These are phyloP conservation scores for Colletotrichum karsti DNA, from an alignment of 2,329 filamentous ascomycete species.

Conservation along the genomic window DNA sequence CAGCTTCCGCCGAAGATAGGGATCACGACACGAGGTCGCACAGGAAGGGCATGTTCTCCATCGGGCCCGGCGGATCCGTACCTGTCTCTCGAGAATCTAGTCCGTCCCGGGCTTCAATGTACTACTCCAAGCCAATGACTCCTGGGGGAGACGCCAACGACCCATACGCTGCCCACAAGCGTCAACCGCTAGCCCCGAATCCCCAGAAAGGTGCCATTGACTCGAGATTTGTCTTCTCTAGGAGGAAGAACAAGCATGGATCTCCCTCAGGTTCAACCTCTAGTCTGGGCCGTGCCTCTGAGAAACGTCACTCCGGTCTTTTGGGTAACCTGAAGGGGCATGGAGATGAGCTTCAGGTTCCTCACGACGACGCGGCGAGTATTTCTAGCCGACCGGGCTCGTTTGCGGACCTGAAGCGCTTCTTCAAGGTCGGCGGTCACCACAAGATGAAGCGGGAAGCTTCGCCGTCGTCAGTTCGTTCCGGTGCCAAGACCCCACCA, in stretches of 20 bases:
- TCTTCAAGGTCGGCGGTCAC: slow-evolving; percentile 83
- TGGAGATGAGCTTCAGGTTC: slow-evolving; percentile 52
- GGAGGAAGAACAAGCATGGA: slow-evolving; percentile 71
- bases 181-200: slow-evolving; percentile 74
- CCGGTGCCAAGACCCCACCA: slow-evolving; percentile 57
- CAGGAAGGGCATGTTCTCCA: slow-evolving; percentile 62
- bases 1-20: slow-evolving; percentile 48
- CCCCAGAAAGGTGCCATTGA: slow-evolving; percentile 73
- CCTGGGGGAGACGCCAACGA: slow-evolving; percentile 84
- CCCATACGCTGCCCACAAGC: slow-evolving; percentile 85
- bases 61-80: slow-evolving; percentile 59
- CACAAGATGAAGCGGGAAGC: slow-evolving; percentile 75
- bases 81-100: slow-evolving; percentile 69
- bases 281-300: slow-evolving; percentile 54
- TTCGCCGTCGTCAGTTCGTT: slow-evolving; percentile 66
- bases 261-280: slow-evolving; percentile 63
- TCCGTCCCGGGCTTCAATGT: slow-evolving; percentile 70
- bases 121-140: slow-evolving; percentile 79
- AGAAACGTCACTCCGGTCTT: slow-evolving; percentile 61
- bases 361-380: slow-evolving; percentile 54
- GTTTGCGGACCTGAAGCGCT: slow-evolving; percentile 96
- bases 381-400: slow-evolving; percentile 73
- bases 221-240: slow-evolving; percentile 83
- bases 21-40: slow-evolving; percentile 48
- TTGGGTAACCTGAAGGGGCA: slow-evolving; percentile 48